Base-by-base conservation (phyloP, 495 filamentous ascomycete species). In the Oleoguttula mirabilis region DNA sequence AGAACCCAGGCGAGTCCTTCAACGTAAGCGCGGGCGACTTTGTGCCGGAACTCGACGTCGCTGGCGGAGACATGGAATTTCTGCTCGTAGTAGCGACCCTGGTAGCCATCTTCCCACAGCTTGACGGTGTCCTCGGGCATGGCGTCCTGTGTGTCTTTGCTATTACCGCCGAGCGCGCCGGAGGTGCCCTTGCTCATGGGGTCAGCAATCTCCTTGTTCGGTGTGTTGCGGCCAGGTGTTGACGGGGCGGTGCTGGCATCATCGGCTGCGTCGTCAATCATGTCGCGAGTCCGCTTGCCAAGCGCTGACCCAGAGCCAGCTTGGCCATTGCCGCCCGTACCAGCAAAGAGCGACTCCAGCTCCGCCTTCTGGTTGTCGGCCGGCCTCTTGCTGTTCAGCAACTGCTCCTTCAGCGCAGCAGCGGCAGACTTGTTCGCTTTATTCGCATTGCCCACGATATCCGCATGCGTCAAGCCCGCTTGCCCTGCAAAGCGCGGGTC, bases 1-100 rank as follows among this genome's bases (percentile, higher is more conserved):
- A 99, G 66, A n/a, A 96, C 90, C 90, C 92, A 99, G 24, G 81
- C 81, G n/a, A 96, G 73, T 34, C 90, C 90, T 66, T 94, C 84
- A n/a, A 87, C 85, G 60, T 99, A 99, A 12, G 81, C 74, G 36
- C 78, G 73, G n/a, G 79, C 90, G 52, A 99, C 92, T 59, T 90
- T 79, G 61, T 86, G 80, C 41, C 90, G 77, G 63, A 96, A 96
- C 36, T 76, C 84, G 36, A 79, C 64, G 59, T 99, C 80, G 25
- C 80, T 70, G 1, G 82, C 74, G 40, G 82, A 79, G 28, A 87
- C 84, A n/a, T 78, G 62, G 62, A 99, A 99, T 58, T 99, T 99
- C 60, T 93, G 84, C 60, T 94, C 80, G 59, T 99, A 99, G 60
- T 99, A 99, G 27, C 90, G 70, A 57, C 94, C 88, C 23, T 79